Evolutionary conservation across 148 eudicot species (phyloP).

Genomic region (Chenopodium berlandieri): DNA sequence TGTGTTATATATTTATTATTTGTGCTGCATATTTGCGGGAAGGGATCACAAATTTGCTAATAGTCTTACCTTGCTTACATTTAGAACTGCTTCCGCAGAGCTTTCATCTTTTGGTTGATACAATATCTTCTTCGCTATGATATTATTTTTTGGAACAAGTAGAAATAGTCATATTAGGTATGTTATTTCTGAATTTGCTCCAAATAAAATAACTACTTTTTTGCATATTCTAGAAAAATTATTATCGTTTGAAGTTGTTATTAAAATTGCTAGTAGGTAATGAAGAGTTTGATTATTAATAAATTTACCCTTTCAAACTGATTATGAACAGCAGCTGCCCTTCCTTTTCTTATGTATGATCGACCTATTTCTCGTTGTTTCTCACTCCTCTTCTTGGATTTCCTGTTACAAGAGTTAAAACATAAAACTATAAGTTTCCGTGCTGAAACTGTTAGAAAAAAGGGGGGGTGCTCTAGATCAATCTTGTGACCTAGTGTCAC

Average conservation of each 20-base stretch:
- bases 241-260: background rate
- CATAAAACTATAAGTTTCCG: background rate
- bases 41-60: background rate
- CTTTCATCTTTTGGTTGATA: constrained; percentile 91
- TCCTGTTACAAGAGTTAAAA: constrained; percentile 33
- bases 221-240: background rate
- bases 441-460: background rate
- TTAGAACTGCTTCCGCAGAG: constrained; percentile 78
- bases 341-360: constrained; percentile 51
- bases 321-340: constrained; percentile 79
- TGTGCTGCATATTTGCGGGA: too few relatives aligned
- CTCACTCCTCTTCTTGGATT: constrained; percentile 50
- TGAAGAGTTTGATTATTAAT: background rate
- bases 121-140: constrained; percentile 72
- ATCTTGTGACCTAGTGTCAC: background rate
- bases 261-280: background rate
- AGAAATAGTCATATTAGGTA: constrained; percentile 22
- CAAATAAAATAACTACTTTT: background rate
- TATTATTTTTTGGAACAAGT: constrained; percentile 3
- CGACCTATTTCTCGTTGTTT: constrained; percentile 49
- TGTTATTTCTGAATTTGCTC: background rate
- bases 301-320: constrained; percentile 76
- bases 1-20: too few relatives aligned
- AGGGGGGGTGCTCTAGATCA: too few relatives aligned
- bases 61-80: constrained; percentile 72